Evolutionary conservation across 257 asterid genomes (phyloP).

Genomic region (Solanum piurae): DNA sequence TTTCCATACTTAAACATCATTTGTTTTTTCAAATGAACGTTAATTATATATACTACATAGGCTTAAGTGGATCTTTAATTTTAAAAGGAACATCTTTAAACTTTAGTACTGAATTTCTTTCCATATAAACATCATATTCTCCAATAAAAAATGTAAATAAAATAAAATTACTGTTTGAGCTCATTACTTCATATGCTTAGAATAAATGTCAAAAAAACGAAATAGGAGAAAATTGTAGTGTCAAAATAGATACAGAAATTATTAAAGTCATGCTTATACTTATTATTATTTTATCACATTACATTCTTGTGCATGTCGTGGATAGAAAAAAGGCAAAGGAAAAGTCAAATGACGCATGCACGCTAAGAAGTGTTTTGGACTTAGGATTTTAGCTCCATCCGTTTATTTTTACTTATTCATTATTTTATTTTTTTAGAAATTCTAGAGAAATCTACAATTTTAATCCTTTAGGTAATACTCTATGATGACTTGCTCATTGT

Average conservation of each 20-base stretch:
- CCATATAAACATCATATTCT: background rate
- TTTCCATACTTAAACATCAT: background rate
- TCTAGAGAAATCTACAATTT: fast-evolving
- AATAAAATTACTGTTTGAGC: background rate
- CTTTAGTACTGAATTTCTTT: background rate
- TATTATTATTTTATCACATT: background rate
- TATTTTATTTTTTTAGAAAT: too few species aligned
- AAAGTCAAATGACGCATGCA: background rate
- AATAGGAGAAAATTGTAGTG: background rate
- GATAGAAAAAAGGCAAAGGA: background rate
- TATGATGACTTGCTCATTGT: too few species aligned
- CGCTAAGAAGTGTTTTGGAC: too few species aligned
- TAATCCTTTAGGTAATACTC: too few species aligned
- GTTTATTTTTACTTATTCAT: too few species aligned
- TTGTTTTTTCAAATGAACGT: background rate
- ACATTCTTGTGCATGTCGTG: background rate
- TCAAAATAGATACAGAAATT: background rate
- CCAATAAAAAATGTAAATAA: background rate
- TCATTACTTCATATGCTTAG: background rate
- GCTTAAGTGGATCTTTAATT: background rate
- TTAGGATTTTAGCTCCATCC: background rate
- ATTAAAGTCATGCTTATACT: background rate
- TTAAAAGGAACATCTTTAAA: background rate
- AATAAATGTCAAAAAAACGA: background rate
- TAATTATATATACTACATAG: background rate